phyloP scores from a whole-genome alignment of 169 alveolate genomes.

The Neospora caninum region DNA sequence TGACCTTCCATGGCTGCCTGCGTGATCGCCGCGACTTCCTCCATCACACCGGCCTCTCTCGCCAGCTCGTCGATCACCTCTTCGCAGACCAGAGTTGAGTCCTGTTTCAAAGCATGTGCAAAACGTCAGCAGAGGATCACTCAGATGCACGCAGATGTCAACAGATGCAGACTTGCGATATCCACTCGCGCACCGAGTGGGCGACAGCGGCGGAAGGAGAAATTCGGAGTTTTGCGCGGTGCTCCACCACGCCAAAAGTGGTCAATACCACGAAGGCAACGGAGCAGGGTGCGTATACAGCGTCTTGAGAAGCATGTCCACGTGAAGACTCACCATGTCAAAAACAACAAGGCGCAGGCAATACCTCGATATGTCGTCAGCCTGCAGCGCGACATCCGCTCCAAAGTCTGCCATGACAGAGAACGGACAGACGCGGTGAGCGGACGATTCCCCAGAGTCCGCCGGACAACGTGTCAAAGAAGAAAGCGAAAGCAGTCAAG shows the following conservation, averaged over 20 bases:
- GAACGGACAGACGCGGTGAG: neutral
- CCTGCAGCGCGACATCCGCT: constrained; percentile 58
- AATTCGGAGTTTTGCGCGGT: neutral
- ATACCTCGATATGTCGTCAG: constrained; percentile 36
- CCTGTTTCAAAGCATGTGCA: neutral
- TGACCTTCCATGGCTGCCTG: constrained; percentile 44
- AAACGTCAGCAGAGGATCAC: neutral
- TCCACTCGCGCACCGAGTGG: neutral
- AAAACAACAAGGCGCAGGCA: constrained; percentile 49
- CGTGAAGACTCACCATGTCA: constrained; percentile 33
- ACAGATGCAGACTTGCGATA: neutral
- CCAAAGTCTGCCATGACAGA: constrained; percentile 15
- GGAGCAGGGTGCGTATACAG: neutral
- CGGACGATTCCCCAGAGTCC: too few relatives aligned
- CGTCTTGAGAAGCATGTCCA: neutral
- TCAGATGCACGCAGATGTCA: neutral
- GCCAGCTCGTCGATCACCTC: constrained; percentile 54
- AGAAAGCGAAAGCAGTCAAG: too few relatives aligned
- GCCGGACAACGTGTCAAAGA: neutral
- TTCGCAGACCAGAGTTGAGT: constrained; percentile 40
- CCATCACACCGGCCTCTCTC: constrained; percentile 33
- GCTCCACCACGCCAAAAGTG: neutral
- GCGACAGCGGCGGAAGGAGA: neutral
- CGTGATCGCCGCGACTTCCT: constrained; percentile 47
- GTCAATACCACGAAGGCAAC: neutral